Base-by-base conservation (phyloP, 2,329 filamentous ascomycete genomes). In the Aspergillus sp. region DNA sequence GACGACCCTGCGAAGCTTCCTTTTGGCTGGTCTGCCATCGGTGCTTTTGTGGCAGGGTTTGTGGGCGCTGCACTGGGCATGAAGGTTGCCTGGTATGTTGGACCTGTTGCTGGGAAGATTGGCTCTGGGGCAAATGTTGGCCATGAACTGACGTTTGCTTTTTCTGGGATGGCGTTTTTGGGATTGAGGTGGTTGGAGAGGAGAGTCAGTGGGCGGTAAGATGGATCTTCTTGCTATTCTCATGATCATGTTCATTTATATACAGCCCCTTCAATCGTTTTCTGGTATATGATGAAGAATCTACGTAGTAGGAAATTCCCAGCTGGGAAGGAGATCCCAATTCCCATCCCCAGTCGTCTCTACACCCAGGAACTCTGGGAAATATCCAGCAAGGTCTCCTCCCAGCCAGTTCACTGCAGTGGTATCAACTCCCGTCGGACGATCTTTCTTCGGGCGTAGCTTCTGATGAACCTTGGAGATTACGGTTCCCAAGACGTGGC, bases 81-180 rank as follows among this genome's bases (percentile, higher is more conserved):
- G 68, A 70, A 66, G 42, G 62, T 65, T 4, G 53, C 62, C 1
- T 70, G 68, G 67, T 71, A 69, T 58, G 60, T 61, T n/a, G 66
- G 54, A 7, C 65, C 68, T 0, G 59, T 70, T 53, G 66, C 68
- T 6, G 56, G 59, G 2, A 50, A 67, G 46, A 66, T 70, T 52
- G 67, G 67, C 17, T 58, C 59, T 7, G 69, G 69, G 30, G 67
- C 66, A 3, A 72, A 72, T 52, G 59, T 71, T 9, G 68, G 67
- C 4, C 67, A 71, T 55, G 68, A 70, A 47, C 47, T 71, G 49
- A 69, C 67, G 4, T 65, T 65, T 53, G 57, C 57, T 5, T 69
- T 70, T 49, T 67, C 62, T 43, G 65, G 52, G 0, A 47, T 70
- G 33, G 48, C 55, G 3, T 71, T 70, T 52, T 63, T 64, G 8